phyloP scores from a whole-genome alignment of 306 rosid species.

The Quercus aquifolioides region DNA sequence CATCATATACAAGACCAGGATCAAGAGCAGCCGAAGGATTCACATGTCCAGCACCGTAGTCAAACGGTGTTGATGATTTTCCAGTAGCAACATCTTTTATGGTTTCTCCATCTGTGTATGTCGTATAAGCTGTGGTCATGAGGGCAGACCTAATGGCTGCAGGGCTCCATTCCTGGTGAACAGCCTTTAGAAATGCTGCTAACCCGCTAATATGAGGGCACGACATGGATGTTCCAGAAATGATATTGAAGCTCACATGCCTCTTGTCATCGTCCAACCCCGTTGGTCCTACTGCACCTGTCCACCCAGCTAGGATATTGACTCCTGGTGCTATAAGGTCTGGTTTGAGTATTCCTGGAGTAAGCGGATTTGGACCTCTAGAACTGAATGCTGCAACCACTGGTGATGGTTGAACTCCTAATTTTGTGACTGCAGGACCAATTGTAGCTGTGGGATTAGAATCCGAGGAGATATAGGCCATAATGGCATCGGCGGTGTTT shows the following conservation, averaged over 20 bases:
- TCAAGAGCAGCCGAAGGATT: slow-evolving; percentile 79
- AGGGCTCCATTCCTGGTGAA: slow-evolving; percentile 86
- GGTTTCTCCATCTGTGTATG: slow-evolving; percentile 53
- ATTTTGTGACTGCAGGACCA: slow-evolving; percentile 41
- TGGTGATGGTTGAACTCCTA: slow-evolving; percentile 81
- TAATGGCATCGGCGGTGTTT: slow-evolving; percentile 47
- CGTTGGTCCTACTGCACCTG: slow-evolving; percentile 60
- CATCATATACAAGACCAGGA: slow-evolving; percentile 85
- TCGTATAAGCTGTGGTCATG: slow-evolving; percentile 82
- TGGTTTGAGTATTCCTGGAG: slow-evolving; percentile 80
- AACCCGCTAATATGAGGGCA: slow-evolving; percentile 93
- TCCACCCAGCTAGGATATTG: slow-evolving; percentile 94
- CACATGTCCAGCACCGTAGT: slow-evolving; percentile 86
- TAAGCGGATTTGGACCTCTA: slow-evolving; percentile 76
- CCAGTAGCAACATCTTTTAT: slow-evolving; percentile 63
- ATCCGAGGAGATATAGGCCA: slow-evolving; percentile 45
- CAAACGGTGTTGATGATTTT: slow-evolving; percentile 69
- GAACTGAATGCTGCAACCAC: slow-evolving; percentile 88
- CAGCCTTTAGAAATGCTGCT: slow-evolving; percentile 71
- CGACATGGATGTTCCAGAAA: slow-evolving; percentile 96
- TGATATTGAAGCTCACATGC: slow-evolving; percentile 64
- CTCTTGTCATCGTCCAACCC: slow-evolving; percentile 47
- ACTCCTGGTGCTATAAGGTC: slow-evolving; percentile 96
- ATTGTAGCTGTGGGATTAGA: slow-evolving; percentile 57
- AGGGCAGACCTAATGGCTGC: slow-evolving; percentile 87